Conservation (phyloP, 2,329 filamentous ascomycete genomes). For the Fusarium nelsonii region DNA sequence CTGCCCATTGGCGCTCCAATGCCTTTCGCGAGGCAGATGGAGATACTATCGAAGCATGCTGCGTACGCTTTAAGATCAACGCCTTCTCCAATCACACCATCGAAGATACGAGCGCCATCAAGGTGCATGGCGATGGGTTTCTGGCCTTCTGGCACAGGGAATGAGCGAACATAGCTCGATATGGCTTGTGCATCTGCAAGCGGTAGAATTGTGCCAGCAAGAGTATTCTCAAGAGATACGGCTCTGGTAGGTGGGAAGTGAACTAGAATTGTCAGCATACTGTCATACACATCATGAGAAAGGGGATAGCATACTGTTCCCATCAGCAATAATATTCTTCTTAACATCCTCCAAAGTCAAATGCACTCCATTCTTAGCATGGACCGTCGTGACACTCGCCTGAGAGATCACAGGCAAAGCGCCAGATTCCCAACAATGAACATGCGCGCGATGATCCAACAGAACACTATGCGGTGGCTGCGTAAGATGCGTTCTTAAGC, state of each 20-base stretch:
- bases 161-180: slow-evolving; percentile 70
- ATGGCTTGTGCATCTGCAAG: slow-evolving; percentile 76
- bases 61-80: slow-evolving; percentile 74
- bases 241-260: slow-evolving; percentile 82
- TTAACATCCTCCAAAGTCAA: slow-evolving; percentile 80
- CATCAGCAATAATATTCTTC: slow-evolving; percentile 46
- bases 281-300: background rate
- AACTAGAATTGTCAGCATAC: slow-evolving; percentile 66
- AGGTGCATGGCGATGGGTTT: slow-evolving; percentile 75
- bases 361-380: slow-evolving; percentile 76
- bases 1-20: slow-evolving; percentile 82
- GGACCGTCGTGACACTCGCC: slow-evolving; percentile 73
- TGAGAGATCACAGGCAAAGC: slow-evolving; percentile 76
- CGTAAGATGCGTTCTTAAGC: slow-evolving; percentile 46
- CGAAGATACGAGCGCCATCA: slow-evolving; percentile 82
- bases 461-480: slow-evolving; percentile 48
- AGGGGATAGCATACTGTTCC: slow-evolving; percentile 39
- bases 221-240: slow-evolving; percentile 84
- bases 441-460: slow-evolving; percentile 77
- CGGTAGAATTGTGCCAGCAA: slow-evolving; percentile 81
- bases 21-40: slow-evolving; percentile 82
- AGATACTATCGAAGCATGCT: slow-evolving; percentile 76
- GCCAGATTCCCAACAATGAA: slow-evolving; percentile 73
- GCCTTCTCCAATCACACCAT: slow-evolving; percentile 76
- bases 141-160: slow-evolving; percentile 45